These are phyloP conservation scores for Exsudoporus frostii DNA, from an alignment of 768 basidiomycete genomes.

Conservation along the genomic window DNA sequence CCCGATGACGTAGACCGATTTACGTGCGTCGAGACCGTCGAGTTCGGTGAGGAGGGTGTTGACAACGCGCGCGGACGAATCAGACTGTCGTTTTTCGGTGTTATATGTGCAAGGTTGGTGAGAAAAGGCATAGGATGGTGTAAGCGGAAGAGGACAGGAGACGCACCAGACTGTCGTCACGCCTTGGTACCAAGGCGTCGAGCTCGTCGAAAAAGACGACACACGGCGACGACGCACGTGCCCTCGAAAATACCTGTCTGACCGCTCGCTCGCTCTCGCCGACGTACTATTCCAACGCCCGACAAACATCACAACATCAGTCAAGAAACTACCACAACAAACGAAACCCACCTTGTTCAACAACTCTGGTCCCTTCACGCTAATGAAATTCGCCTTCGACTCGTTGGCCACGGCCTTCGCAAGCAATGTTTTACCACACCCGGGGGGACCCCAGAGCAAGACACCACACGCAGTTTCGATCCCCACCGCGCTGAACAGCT, in stretches of 20 bases:
- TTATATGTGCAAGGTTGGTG: not conserved
- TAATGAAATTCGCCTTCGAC: conserved; percentile 93
- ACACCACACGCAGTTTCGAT: conserved; percentile 93
- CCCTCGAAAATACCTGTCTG: conserved; percentile 89
- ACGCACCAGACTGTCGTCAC: conserved; percentile 84
- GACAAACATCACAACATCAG: not conserved
- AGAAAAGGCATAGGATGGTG: not conserved
- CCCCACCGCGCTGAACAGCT: conserved; percentile 84
- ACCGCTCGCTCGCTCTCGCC: conserved; percentile 97
- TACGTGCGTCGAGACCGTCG: conserved; percentile 84
- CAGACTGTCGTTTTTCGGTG: conserved; percentile 47
- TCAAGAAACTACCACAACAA: not conserved
- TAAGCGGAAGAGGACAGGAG: not conserved
- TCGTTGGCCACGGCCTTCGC: conserved; percentile 99
- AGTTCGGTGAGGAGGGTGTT: conserved; percentile 91
- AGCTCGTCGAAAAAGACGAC: conserved; percentile 96
- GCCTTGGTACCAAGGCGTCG: conserved; percentile 85
- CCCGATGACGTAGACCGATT: conserved; percentile 88
- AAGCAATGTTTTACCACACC: conserved; percentile 96
- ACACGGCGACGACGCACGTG: conserved; percentile 90
- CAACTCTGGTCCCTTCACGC: conserved; percentile 94
- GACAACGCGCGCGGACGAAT: conserved; percentile 89
- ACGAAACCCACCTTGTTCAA: conserved; percentile 80
- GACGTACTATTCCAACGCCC: conserved; percentile 65
- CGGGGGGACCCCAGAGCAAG: conserved; percentile 97